Base-by-base conservation (phyloP, 2,329 filamentous ascomycete species). In the Penicillium sp. region DNA sequence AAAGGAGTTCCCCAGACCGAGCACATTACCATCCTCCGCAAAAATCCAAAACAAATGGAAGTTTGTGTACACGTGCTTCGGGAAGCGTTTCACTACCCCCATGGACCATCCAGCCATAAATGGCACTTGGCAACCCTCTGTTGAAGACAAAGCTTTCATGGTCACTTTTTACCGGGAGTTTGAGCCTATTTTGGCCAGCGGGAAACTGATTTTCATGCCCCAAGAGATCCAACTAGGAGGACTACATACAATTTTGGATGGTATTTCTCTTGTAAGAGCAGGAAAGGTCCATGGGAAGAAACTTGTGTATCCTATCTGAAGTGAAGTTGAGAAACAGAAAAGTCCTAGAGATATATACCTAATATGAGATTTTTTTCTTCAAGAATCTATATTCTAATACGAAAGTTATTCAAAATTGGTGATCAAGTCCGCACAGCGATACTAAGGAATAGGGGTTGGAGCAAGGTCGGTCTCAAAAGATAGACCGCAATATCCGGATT, bases 401-500 rank as follows among this genome's bases (percentile, higher is more conserved):
- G 18, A 18, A 18, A 18, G 18, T 18, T 18, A 18, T 18, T 18
- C 18, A 18, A 18, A 18, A 18, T 18, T 18, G 18, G 18, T 18
- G 13, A 13, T 27, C 5, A 34, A 11, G 4, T 13, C 8, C 4
- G n/a, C 11, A 16, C 14, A 38, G 13, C 16, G 5, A 38, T n/a
- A 38, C 9, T 13, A 14, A 34, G 32, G 11, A 10, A 2, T 13
- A 11, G 8, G 1, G 32, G 7, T 10, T 34, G 11, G 32, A 34
- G 5, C 11, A 34, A 5, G 14, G 10, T 34, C 32, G 2, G 10
- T 32, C 39, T 50, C 16, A 61, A 47, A 61, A 50, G 4, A 62
- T 36, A 14, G 63, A 62, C 16, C 52, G 59, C 24, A 60, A 14
- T 10, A 66, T 31, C 21, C 55, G 53, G 58, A 61, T 45, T 1